phyloP scores from a whole-genome alignment of 78 protist species.

The Dictyostelium intermedium region DNA sequence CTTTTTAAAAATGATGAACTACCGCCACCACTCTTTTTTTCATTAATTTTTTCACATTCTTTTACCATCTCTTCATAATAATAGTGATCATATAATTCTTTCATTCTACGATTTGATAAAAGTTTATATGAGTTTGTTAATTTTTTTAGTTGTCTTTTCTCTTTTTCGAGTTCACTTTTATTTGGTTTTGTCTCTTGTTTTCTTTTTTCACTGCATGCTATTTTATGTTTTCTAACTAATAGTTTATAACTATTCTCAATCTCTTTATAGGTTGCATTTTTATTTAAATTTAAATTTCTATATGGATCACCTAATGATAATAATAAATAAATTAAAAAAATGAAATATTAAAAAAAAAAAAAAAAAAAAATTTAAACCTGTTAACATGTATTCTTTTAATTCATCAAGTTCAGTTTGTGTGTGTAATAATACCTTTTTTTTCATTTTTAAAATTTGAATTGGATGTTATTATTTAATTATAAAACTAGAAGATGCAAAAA shows the following conservation, averaged over 20 bases:
- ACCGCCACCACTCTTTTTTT: background rate
- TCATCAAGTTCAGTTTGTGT: background rate
- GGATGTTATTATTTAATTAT: too few relatives aligned
- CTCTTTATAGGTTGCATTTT: background rate
- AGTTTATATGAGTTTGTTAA: background rate
- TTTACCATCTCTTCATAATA: background rate
- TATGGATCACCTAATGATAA: background rate
- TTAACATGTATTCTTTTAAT: background rate
- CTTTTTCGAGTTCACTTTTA: background rate
- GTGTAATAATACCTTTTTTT: background rate
- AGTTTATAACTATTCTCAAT: background rate
- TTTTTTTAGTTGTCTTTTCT: background rate
- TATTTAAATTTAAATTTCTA: background rate
- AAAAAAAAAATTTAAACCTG: background rate
- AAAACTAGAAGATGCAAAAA: too few relatives aligned
- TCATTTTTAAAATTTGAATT: background rate
- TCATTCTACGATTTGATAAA: background rate
- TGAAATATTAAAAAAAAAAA: background rate
- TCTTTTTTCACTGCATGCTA: background rate
- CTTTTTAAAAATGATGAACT: background rate
- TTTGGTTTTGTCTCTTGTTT: background rate
- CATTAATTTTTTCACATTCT: background rate
- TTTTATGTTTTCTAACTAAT: background rate
- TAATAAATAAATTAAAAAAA: background rate
- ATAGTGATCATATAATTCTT: background rate